Evolutionary conservation across 805 yeast genomes (phyloP).

Genomic region (Candida odintsovae): DNA sequence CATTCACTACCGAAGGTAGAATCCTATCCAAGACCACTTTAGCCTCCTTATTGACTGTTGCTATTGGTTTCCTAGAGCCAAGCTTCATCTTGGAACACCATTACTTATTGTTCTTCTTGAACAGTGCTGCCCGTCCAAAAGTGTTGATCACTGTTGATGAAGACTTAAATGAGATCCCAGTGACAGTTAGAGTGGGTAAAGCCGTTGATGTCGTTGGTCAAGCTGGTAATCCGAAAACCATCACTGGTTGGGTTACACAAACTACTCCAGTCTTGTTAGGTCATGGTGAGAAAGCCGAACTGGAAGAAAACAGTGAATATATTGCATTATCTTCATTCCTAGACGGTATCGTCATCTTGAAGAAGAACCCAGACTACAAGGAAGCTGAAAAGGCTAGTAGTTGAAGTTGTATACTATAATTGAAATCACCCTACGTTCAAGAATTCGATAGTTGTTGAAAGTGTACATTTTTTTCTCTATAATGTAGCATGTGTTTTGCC

Average conservation of each 20-base stretch:
- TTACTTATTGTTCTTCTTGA: constrained; percentile 75
- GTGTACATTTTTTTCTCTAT: not conserved
- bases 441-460: not conserved
- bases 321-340: constrained; percentile 71
- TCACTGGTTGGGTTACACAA: constrained; percentile 99
- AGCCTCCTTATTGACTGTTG: constrained; percentile 81
- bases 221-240: constrained; percentile 98
- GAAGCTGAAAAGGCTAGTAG: constrained; percentile 39
- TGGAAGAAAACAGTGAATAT: constrained; percentile 87
- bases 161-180: constrained; percentile 73
- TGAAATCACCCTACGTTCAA: not conserved
- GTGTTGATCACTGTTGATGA: constrained; percentile 92
- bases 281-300: constrained; percentile 93
- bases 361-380: constrained; percentile 81
- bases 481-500: not conserved
- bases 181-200: constrained; percentile 96
- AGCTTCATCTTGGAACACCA: constrained; percentile 78
- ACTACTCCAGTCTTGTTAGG: constrained; percentile 93
- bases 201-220: constrained; percentile 99
- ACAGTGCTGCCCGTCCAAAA: constrained; percentile 88
- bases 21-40: constrained; percentile 83
- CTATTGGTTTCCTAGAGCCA: constrained; percentile 83
- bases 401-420: not conserved
- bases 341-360: constrained; percentile 91
- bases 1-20: constrained; percentile 84